These are phyloP conservation scores for Curvularia eragrostidis DNA, from an alignment of 2,329 filamentous ascomycete species.

Conservation along the genomic window DNA sequence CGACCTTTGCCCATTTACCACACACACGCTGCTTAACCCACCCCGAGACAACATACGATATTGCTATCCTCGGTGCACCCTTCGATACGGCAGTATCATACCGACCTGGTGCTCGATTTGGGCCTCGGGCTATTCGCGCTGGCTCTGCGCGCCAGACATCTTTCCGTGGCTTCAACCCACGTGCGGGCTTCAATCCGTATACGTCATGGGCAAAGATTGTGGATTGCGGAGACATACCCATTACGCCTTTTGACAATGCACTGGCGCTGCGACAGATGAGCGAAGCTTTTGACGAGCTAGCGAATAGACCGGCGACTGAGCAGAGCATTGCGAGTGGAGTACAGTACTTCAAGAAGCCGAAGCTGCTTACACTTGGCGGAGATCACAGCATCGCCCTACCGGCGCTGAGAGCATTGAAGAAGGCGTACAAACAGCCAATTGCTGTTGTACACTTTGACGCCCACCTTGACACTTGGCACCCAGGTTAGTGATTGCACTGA, in stretches of 20 bases:
- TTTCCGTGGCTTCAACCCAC: slow-evolving; percentile 81
- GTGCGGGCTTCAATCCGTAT: slow-evolving; percentile 85
- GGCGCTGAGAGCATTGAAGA: slow-evolving; percentile 57
- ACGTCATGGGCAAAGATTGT: slow-evolving; percentile 77
- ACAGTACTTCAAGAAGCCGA: slow-evolving; percentile 53
- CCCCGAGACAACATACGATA: slow-evolving; percentile 54
- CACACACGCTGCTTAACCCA: slow-evolving; percentile 58
- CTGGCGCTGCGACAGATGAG: slow-evolving; percentile 85
- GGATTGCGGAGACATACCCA: slow-evolving; percentile 90
- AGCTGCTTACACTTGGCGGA: slow-evolving; percentile 57
- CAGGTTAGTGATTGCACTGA: slow-evolving; percentile 41
- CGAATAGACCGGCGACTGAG: slow-evolving; percentile 52
- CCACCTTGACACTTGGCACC: slow-evolving; percentile 88
- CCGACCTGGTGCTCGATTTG: slow-evolving; percentile 68
- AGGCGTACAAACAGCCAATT: slow-evolving; percentile 54
- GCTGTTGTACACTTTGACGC: slow-evolving; percentile 61
- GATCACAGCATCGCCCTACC: slow-evolving; percentile 60
- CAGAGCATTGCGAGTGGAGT: slow-evolving; percentile 48
- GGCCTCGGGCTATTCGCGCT: slow-evolving; percentile 84
- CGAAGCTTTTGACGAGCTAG: slow-evolving; percentile 76
- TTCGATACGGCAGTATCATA: slow-evolving; percentile 60
- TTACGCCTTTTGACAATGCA: slow-evolving; percentile 85
- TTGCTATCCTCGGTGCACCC: slow-evolving; percentile 58
- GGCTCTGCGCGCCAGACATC: slow-evolving; percentile 82
- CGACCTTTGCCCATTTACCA: slow-evolving; percentile 58